Evolutionary conservation across 148 eudicot species (phyloP).

Genomic region (Beta vulgaris): DNA sequence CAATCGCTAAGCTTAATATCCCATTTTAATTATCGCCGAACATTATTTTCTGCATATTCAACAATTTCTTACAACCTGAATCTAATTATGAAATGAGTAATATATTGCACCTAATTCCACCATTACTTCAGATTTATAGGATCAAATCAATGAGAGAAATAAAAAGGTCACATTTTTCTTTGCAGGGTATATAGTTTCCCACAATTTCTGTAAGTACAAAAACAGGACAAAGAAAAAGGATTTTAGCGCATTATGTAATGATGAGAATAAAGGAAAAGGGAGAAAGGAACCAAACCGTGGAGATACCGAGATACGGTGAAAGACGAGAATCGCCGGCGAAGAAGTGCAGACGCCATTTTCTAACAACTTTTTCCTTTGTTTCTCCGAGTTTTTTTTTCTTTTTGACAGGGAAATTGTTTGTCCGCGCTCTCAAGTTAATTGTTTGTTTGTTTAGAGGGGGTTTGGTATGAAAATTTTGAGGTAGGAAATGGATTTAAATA

Average conservation of each 20-base stretch:
- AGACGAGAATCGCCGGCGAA: constrained; percentile 35
- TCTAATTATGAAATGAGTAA: neutral
- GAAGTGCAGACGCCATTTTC: constrained; percentile 45
- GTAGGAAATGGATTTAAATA: too few species aligned
- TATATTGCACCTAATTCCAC: neutral
- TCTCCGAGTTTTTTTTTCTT: too few species aligned
- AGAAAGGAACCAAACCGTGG: constrained; percentile 26
- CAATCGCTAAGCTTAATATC: neutral
- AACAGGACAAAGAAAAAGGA: neutral
- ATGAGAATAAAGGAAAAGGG: constrained; percentile 12
- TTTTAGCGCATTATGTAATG: neutral
- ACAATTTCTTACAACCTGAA: neutral
- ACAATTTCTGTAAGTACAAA: neutral
- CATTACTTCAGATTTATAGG: neutral
- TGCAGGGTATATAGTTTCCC: neutral
- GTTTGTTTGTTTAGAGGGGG: too few species aligned
- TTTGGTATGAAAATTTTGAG: too few species aligned
- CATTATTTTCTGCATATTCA: neutral
- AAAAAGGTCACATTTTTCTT: neutral
- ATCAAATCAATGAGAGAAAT: neutral
- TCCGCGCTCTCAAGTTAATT: too few species aligned
- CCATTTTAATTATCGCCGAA: neutral
- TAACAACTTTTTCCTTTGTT: neutral
- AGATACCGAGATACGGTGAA: constrained; percentile 24
- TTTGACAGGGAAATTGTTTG: too few species aligned